Evolutionary conservation across 1,284 basidiomycete species (phyloP), one percentile per base, ranked within the genome.

Genomic region (Malassezia cuniculi): DNA sequence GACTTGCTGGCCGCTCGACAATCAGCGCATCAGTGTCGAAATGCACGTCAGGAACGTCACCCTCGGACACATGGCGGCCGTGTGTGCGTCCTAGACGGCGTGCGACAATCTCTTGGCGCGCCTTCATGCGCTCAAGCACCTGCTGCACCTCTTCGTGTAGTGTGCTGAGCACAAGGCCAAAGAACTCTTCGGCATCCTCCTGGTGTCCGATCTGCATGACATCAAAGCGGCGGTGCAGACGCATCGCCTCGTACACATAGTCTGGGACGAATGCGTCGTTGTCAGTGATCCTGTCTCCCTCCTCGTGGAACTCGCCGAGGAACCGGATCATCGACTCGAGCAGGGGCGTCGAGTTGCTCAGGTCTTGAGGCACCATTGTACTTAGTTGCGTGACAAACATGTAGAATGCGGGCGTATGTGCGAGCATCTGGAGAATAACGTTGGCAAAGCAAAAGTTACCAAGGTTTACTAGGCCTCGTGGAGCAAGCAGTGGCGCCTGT

Each of bases 401-500:
- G 58, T 80, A 79, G 69, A 95, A 93, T 2, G 83, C 85, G 11
- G 77, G 75, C 57, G 82, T 87, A 69, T 87, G 90, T 1, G 90
- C 76, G 15, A 97, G 74, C 2, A 84, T 78, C 70, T 95, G 90
- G 17, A 95, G 71, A 21, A 94, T 74, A 0, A 86, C 80, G 60
- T 95, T 95, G 36, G 89, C 87, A 66, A 94, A 97, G 69, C 90
- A 97, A 77, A 94, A 82, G 70, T 97, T 97, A 7, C 90, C 90
- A 5, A 79, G 82, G 70, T 95, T 97, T 58, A 95, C 76, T 29
- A 97, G 71, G 4, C 90, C 90, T 20, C 89, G 75, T 0, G 85
- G 81, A 21, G 74, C 69, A 16, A 76, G 74, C 45, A 73, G 69
- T 8, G 73, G 71, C 5, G 68, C 59, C 18, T 48, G 36, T 27